Evolutionary conservation across 371 early-diverging fungal species (phyloP).

Genomic region (Apophysomyces elegans): DNA sequence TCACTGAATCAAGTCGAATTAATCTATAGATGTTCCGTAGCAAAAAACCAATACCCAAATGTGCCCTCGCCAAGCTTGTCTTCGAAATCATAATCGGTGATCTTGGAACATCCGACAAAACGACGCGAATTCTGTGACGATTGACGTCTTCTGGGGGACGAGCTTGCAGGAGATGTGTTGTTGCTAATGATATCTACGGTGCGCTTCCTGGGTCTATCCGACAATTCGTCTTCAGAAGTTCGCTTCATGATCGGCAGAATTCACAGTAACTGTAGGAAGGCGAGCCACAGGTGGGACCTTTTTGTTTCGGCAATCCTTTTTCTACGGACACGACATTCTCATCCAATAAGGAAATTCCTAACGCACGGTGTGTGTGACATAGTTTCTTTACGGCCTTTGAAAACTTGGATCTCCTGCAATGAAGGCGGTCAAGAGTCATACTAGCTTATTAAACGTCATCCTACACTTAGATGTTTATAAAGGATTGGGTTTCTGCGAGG

Average conservation of each 20-base stretch:
- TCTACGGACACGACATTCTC: too few relatives aligned
- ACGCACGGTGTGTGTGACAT: too few relatives aligned
- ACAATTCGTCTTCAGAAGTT: slow-evolving; percentile 1
- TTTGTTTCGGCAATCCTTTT: too few relatives aligned
- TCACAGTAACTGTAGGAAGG: too few relatives aligned
- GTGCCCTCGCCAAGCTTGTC: slow-evolving; percentile 95
- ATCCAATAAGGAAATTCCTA: too few relatives aligned
- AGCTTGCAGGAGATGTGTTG: not conserved
- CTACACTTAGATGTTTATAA: too few relatives aligned
- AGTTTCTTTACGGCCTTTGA: too few relatives aligned
- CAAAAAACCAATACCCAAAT: slow-evolving; percentile 74
- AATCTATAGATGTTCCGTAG: not conserved
- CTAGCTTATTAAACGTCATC: too few relatives aligned
- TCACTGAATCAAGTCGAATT: slow-evolving; percentile 53
- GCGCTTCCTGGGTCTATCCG: slow-evolving; percentile 6
- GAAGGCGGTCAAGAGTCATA: too few relatives aligned
- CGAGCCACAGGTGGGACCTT: too few relatives aligned
- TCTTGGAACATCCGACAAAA: slow-evolving; percentile 66
- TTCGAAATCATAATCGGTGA: slow-evolving; percentile 72
- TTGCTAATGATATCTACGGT: not conserved
- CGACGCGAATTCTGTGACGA: slow-evolving; percentile 16
- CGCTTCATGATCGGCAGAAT: not conserved
- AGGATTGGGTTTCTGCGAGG: too few relatives aligned
- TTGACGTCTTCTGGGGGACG: slow-evolving; percentile 14
- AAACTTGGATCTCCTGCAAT: too few relatives aligned